These are phyloP conservation scores for Chiua sp. DNA, from an alignment of 1,284 basidiomycete species.

Conservation along the genomic window DNA sequence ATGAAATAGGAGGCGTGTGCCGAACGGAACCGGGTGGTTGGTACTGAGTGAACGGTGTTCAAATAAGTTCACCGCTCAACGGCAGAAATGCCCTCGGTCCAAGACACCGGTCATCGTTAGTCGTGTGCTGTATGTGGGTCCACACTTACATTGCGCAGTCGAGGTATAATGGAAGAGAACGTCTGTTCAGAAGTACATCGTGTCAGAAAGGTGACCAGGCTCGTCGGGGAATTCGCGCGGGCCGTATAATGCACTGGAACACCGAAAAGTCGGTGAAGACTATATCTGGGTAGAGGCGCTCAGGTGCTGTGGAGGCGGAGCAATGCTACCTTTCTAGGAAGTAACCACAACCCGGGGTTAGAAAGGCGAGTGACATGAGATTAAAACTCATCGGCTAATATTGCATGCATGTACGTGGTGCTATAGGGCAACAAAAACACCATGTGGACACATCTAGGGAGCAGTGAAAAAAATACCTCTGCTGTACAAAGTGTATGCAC, in stretches of 20 bases:
- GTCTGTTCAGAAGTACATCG: background rate
- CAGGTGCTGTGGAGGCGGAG: background rate
- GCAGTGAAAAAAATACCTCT: background rate
- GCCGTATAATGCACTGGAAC: background rate
- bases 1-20: too few species aligned
- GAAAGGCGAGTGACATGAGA: background rate
- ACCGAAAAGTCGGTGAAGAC: background rate
- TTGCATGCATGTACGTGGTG: background rate
- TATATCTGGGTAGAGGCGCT: background rate
- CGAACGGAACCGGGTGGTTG: too few species aligned
- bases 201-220: background rate
- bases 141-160: background rate
- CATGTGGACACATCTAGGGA: background rate
- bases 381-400: background rate
- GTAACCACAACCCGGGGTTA: background rate
- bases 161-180: background rate
- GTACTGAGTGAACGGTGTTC: background rate
- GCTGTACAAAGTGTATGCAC: conserved; percentile 1
- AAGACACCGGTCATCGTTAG: background rate
- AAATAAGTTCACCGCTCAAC: background rate
- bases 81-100: background rate
- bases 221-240: background rate
- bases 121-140: conserved; percentile 18
- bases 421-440: background rate
- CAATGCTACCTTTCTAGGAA: too few species aligned